Evolutionary conservation across 1,284 basidiomycete species (phyloP).

Genomic region (Cryptococcus sp.): DNA sequence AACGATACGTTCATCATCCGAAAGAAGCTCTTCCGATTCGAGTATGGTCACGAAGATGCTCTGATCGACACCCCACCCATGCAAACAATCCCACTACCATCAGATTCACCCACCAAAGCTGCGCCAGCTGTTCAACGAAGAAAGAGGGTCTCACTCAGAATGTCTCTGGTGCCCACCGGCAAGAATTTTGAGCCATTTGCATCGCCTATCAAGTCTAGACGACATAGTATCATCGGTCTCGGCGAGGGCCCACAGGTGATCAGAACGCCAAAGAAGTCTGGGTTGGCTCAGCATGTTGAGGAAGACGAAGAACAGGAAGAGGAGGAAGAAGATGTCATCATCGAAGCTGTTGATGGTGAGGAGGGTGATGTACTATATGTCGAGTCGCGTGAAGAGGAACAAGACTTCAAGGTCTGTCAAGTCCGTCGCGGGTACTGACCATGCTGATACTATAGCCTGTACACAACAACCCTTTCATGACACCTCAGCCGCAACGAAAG

Average conservation of each 20-base stretch:
- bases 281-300: constrained; percentile 2
- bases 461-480: constrained; percentile 28
- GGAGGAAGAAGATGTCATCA: constrained; percentile 13
- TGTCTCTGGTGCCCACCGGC: constrained; percentile 39
- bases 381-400: constrained; percentile 25
- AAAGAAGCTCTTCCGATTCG: constrained; percentile 44
- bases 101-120: constrained; percentile 2
- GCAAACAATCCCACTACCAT: neutral
- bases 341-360: constrained; percentile 33
- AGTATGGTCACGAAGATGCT: constrained; percentile 23
- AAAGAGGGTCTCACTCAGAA: constrained; percentile 28
- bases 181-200: constrained; percentile 32
- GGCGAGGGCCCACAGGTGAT: neutral
- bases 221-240: constrained; percentile 18
- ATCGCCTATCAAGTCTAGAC: constrained; percentile 26
- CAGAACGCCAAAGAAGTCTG: neutral
- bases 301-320: constrained; percentile 12
- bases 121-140: constrained; percentile 3
- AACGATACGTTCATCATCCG: constrained; percentile 39
- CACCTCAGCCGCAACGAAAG: constrained; percentile 26
- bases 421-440: neutral
- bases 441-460: constrained; percentile 11
- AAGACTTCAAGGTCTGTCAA: constrained; percentile 2
- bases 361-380: constrained; percentile 41
- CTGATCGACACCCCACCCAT: constrained; percentile 1